Evolutionary conservation across 2,329 filamentous ascomycete genomes (phyloP), one percentile per base, ranked within the genome.

Genomic region (Ceratocystis smalleyi): DNA sequence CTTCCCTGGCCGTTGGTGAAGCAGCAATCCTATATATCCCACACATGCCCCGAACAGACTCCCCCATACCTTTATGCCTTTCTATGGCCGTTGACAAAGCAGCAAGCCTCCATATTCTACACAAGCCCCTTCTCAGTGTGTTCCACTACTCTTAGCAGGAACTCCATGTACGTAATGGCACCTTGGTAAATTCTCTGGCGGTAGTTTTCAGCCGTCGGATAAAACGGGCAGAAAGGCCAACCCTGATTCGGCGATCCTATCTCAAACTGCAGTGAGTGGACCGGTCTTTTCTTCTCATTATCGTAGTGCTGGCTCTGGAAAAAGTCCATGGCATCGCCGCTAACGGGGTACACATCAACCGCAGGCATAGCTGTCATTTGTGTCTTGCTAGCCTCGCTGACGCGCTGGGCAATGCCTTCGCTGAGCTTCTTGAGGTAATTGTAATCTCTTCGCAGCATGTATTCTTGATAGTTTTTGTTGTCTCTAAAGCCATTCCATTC

Each of bases 401-500:
- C 35, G 35, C 35, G 35, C 35, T 40, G 35, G 35, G 35, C 35
- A 35, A 70, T 72, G 77, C 80, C 79, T 43, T 73, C 72, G 10
- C 62, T 66, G 15, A 75, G 22, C 71, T 70, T 24, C 66, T 69
- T 1, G 73, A 73, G 0, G 74, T 71, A 24, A 67, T 69, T 55
- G 68, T 62, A 65, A 77, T 73, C 17, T 70, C 68, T n/a, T 10
- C 6, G 54, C 3, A 15, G 3, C 15, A 77, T 71, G 69, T 77
- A 81, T 71, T 81, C 78, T 61, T 73, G 73, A 70, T 81, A 81
- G 17, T 68, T 71, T 54, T 77, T 73, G 10, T 78, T 69, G 35
- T 81, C 81, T 17, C 81, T 77, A 59, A 76, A 75, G 63, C 76
- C 76, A 65, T 83, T 77, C 66, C 78, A 84, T 3, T 75, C 71